Evolutionary conservation across 371 early-diverging fungal genomes (phyloP).

Genomic region (Mucor mucedo): DNA sequence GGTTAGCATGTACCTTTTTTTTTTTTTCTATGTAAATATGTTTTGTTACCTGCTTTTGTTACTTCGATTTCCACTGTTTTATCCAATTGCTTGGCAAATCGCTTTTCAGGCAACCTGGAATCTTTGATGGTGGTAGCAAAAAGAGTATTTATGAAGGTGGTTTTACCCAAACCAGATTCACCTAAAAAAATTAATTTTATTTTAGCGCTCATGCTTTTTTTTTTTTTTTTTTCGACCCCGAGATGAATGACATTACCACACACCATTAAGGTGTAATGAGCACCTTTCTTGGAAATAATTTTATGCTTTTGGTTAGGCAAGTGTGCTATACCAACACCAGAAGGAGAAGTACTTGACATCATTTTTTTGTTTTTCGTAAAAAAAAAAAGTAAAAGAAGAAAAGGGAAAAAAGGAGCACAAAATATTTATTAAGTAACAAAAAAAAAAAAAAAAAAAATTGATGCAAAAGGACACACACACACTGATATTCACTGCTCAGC

Average conservation of each 20-base stretch:
- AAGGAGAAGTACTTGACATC: conserved; percentile 27
- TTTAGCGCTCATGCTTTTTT: not conserved
- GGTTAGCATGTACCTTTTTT: too few relatives aligned
- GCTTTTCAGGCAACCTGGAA: conserved; percentile 79
- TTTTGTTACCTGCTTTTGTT: conserved; percentile 53
- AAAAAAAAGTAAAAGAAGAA: not conserved
- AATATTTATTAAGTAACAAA: not conserved
- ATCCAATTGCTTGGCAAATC: conserved; percentile 79
- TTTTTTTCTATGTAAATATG: too few relatives aligned
- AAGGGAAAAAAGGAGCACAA: not conserved
- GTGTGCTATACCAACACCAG: conserved; percentile 93
- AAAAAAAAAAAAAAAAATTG: not conserved
- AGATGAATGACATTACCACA: conserved; percentile 76
- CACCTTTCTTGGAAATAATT: conserved; percentile 91
- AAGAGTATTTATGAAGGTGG: conserved; percentile 89
- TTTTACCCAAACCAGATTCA: conserved; percentile 81
- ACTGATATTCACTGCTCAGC: not conserved
- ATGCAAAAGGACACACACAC: not conserved
- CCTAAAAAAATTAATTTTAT: conserved; percentile 22
- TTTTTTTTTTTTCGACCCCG: too few relatives aligned
- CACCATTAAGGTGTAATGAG: conserved; percentile 95
- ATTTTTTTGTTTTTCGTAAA: conserved; percentile 11
- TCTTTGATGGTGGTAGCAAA: conserved; percentile 85
- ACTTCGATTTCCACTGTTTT: conserved; percentile 91
- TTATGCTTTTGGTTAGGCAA: conserved; percentile 95